These are phyloP conservation scores for Striga hermonthica DNA, from an alignment of 305 asterid species.

Conservation along the genomic window DNA sequence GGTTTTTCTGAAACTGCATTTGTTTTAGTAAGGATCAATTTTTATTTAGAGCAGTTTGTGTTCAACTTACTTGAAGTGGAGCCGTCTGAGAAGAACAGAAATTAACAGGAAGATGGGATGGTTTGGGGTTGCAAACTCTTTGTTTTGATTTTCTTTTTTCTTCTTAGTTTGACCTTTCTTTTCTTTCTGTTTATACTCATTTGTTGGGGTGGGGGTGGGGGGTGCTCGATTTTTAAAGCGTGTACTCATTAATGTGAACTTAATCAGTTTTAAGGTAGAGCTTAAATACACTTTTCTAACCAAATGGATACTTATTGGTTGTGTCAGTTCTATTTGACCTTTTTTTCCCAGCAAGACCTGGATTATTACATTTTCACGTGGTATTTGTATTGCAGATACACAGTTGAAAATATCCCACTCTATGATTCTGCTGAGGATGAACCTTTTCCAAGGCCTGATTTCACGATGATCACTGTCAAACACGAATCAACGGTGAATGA, in stretches of 20 bases:
- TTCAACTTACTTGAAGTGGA: slow-evolving; percentile 7
- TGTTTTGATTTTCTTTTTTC: too few relatives aligned
- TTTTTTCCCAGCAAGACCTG: slow-evolving; percentile 9
- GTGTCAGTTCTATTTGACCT: slow-evolving; percentile 8
- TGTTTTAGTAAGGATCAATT: slow-evolving; percentile 3
- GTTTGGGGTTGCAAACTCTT: too few relatives aligned
- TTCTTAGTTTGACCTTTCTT: too few relatives aligned
- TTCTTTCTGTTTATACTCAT: too few relatives aligned
- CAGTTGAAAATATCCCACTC: slow-evolving; percentile 79
- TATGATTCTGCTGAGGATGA: slow-evolving; percentile 97
- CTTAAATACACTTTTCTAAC: not conserved
- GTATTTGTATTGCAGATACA: slow-evolving; percentile 52
- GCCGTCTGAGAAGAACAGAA: slow-evolving; percentile 2
- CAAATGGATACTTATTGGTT: not conserved
- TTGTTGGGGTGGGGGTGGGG: too few relatives aligned
- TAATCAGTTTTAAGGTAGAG: not conserved
- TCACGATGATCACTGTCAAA: slow-evolving; percentile 35
- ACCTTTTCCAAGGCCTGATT: slow-evolving; percentile 43
- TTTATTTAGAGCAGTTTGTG: slow-evolving; percentile 15
- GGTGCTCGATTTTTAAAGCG: not conserved
- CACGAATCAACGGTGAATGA: slow-evolving; percentile 33
- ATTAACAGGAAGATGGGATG: too few relatives aligned
- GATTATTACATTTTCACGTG: slow-evolving; percentile 23
- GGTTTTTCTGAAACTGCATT: slow-evolving; percentile 1
- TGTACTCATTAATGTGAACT: not conserved